Conservation (phyloP, 495 filamentous ascomycete species). For the Tuber melanosporum region DNA sequence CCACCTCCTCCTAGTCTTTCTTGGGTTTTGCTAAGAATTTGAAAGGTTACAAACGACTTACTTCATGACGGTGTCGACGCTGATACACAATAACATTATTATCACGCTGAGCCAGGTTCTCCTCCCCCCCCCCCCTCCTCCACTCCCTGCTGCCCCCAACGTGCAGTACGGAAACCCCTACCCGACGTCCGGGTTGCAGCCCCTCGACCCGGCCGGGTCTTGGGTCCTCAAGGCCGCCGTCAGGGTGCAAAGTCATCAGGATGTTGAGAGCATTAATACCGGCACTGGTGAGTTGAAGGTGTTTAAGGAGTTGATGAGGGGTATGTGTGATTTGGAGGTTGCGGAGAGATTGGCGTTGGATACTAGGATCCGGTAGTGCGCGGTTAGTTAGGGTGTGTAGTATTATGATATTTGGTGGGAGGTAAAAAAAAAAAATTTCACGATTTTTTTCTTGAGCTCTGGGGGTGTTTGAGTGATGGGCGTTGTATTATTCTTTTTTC, state of each 20-base stretch:
- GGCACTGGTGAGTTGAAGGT: slow-evolving; percentile 55
- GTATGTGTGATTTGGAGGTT: slow-evolving; percentile 57
- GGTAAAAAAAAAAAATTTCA: too few species aligned
- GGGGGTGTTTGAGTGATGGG: not conserved
- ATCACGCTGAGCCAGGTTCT: slow-evolving; percentile 44
- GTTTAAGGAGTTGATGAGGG: slow-evolving; percentile 58
- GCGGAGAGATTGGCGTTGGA: slow-evolving; percentile 61
- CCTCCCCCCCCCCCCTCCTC: slow-evolving; percentile 43
- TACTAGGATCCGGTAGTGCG: slow-evolving; percentile 50
- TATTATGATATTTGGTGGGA: not conserved
- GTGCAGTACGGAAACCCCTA: slow-evolving; percentile 27
- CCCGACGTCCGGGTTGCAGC: slow-evolving; percentile 20
- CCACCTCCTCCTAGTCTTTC: not conserved
- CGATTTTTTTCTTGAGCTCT: not conserved
- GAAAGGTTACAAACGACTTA: slow-evolving; percentile 46
- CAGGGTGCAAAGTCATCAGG: slow-evolving; percentile 43
- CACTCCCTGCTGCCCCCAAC: slow-evolving; percentile 39
- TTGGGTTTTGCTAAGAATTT: slow-evolving; percentile 1
- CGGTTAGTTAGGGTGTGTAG: not conserved
- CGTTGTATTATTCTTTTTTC: not conserved
- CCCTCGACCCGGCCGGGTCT: slow-evolving; percentile 35
- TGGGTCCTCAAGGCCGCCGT: slow-evolving; percentile 45
- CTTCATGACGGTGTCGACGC: slow-evolving; percentile 44
- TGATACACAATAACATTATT: slow-evolving; percentile 47
- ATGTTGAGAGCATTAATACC: slow-evolving; percentile 48